These are phyloP conservation scores for Ganoderma resinaceum DNA, from an alignment of 1,284 basidiomycete genomes.

Conservation along the genomic window DNA sequence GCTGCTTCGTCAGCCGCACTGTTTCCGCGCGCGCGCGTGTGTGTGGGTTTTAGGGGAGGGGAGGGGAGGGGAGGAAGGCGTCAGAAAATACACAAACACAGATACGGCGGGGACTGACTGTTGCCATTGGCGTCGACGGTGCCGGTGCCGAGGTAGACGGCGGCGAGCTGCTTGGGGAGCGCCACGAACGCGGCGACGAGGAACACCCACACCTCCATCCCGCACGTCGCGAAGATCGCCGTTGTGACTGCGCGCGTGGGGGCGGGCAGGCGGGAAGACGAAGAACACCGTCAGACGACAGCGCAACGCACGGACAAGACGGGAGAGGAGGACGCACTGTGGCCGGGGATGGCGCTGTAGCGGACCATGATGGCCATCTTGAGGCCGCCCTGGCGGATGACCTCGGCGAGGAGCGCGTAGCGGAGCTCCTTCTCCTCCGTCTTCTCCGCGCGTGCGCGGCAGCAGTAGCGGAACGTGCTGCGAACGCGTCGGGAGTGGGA, in stretches of 20 bases:
- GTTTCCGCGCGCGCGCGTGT: constrained; percentile 25
- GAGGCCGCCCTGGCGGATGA: constrained; percentile 83
- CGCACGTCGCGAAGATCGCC: constrained; percentile 81
- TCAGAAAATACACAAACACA: neutral
- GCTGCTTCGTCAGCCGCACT: constrained; percentile 32
- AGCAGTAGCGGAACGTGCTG: constrained; percentile 72
- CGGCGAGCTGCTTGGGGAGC: constrained; percentile 79
- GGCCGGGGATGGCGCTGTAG: constrained; percentile 80
- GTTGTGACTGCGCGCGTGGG: constrained; percentile 62
- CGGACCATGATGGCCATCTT: constrained; percentile 75
- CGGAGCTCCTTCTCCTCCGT: constrained; percentile 72
- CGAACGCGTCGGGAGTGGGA: neutral
- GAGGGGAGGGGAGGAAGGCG: neutral
- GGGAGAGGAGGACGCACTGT: constrained; percentile 51
- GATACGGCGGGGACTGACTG: constrained; percentile 36
- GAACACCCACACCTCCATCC: constrained; percentile 77
- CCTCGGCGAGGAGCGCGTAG: constrained; percentile 80
- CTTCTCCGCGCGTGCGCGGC: constrained; percentile 68
- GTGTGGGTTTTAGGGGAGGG: no score
- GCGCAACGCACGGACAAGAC: neutral
- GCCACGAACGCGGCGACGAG: constrained; percentile 75
- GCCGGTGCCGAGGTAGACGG: constrained; percentile 68
- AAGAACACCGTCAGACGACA: neutral
- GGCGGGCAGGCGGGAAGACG: neutral
- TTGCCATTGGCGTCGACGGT: constrained; percentile 23